A percentile compares a stretch with the other conserved stretches of the same genome.
phyloP scores from a whole-genome alignment of 2,329 filamentous ascomycete species.

The Cercospora brassicicola region DNA sequence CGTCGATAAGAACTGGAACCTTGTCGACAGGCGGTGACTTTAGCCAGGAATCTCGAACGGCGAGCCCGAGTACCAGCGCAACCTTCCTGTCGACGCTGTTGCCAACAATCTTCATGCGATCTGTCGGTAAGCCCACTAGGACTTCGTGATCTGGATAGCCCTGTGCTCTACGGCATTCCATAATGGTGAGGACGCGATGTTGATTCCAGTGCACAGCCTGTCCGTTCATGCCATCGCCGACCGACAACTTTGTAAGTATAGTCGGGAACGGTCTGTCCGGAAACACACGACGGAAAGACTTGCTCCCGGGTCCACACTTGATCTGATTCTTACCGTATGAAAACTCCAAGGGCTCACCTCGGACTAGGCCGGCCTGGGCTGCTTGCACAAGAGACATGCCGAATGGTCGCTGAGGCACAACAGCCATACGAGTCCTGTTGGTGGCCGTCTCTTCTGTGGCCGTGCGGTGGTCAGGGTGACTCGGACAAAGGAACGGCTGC shows the following conservation, averaged over 20 bases:
- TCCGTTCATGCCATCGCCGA: constrained; percentile 59
- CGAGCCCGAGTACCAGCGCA: constrained; percentile 64
- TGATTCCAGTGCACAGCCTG: constrained; percentile 65
- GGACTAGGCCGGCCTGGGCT: constrained; percentile 30
- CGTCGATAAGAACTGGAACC: not conserved
- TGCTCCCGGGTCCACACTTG: constrained; percentile 20
- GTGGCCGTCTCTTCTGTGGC: constrained; percentile 44
- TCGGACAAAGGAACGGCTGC: constrained; percentile 61
- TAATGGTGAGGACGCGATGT: constrained; percentile 60
- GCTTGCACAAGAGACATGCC: constrained; percentile 37
- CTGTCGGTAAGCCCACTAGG: constrained; percentile 56
- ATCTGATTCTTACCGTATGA: constrained; percentile 20
- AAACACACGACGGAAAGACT: constrained; percentile 54
- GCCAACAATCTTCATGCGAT: constrained; percentile 68
- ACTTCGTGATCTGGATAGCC: constrained; percentile 70
- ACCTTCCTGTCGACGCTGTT: constrained; percentile 74
- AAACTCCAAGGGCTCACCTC: constrained; percentile 34
- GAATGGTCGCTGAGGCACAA: constrained; percentile 59
- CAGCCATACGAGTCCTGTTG: constrained; percentile 51
- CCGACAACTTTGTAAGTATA: constrained; percentile 56
- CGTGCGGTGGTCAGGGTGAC: constrained; percentile 67
- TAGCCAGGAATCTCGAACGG: constrained; percentile 60
- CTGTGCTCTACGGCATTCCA: constrained; percentile 69
- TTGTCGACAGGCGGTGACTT: constrained; percentile 8
- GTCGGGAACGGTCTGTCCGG: constrained; percentile 61